Conservation (phyloP, 1,284 basidiomycete genomes). For the Laetiporus sulphureus region DNA sequence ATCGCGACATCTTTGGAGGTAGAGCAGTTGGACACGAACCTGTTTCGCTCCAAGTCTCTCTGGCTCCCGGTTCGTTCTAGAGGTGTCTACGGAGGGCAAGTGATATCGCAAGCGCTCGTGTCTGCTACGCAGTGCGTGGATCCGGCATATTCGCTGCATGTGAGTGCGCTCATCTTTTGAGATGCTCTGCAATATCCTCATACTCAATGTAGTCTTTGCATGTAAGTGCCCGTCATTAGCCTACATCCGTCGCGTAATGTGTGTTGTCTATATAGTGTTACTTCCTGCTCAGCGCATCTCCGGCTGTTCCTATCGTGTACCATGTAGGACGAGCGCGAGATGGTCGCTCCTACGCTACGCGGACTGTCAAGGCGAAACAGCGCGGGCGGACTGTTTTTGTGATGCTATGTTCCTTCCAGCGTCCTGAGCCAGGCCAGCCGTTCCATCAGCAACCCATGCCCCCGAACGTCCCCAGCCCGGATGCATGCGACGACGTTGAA, state of each 20-base stretch:
- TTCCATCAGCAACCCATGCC: conserved; percentile 62
- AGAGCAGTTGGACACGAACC: conserved; percentile 71
- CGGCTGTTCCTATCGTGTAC: conserved; percentile 77
- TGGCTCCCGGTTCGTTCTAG: conserved; percentile 61
- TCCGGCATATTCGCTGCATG: conserved; percentile 64
- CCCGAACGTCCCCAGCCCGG: conserved; percentile 44
- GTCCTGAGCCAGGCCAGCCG: conserved; percentile 72
- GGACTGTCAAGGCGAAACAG: conserved; percentile 73
- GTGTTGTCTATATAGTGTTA: conserved; percentile 52
- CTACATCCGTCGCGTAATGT: background rate
- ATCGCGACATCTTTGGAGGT: conserved; percentile 70
- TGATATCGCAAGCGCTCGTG: conserved; percentile 82
- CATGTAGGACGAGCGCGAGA: conserved; percentile 82
- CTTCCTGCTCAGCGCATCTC: conserved; percentile 75
- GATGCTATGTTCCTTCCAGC: conserved; percentile 82
- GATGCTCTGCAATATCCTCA: conserved; percentile 9
- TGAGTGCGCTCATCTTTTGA: conserved; percentile 29
- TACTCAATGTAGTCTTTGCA: conserved; percentile 44
- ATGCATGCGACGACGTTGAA: conserved; percentile 54
- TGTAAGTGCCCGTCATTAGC: conserved; percentile 34
- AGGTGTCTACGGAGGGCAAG: conserved; percentile 88
- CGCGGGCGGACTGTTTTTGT: conserved; percentile 75
- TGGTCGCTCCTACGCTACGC: conserved; percentile 68
- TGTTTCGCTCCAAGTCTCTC: conserved; percentile 71
- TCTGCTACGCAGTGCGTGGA: conserved; percentile 74